Conservation (phyloP, 805 yeast species). For the Tetrapisispora nanseiensis region DNA sequence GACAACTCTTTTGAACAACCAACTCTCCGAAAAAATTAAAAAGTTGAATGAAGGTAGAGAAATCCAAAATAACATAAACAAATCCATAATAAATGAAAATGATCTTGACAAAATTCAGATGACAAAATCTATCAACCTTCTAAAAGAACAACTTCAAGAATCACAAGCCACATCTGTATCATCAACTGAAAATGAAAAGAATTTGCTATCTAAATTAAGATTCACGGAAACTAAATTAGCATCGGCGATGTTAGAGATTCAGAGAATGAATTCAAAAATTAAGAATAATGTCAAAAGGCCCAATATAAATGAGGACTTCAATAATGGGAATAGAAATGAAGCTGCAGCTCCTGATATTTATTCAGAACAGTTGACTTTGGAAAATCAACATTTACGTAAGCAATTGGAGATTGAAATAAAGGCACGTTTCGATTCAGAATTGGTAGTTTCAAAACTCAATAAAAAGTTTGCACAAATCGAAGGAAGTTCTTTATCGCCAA, state of each 20-base stretch:
- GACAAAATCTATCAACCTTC: constrained; percentile 28
- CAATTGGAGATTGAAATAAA: constrained; percentile 44
- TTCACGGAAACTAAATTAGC: constrained; percentile 56
- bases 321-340: constrained; percentile 14
- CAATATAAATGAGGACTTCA: constrained; percentile 20
- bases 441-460: constrained; percentile 27
- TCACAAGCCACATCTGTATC: constrained; percentile 39
- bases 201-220: constrained; percentile 47
- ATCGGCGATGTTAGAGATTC: constrained; percentile 51
- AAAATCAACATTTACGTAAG: constrained; percentile 39
- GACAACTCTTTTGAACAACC: constrained; percentile 26
- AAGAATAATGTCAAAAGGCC: constrained; percentile 21
- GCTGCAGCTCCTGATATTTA: constrained; percentile 18
- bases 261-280: constrained; percentile 36
- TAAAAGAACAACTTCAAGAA: constrained; percentile 45
- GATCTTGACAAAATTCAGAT: constrained; percentile 14
- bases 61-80: constrained; percentile 5
- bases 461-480: constrained; percentile 18
- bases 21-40: constrained; percentile 22
- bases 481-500: constrained; percentile 23
- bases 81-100: neutral
- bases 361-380: constrained; percentile 30
- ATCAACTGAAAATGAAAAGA: constrained; percentile 34
- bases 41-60: constrained; percentile 3
- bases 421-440: constrained; percentile 43